phyloP scores from a whole-genome alignment of 2,329 filamentous ascomycete species.

The Diplodia seriata region DNA sequence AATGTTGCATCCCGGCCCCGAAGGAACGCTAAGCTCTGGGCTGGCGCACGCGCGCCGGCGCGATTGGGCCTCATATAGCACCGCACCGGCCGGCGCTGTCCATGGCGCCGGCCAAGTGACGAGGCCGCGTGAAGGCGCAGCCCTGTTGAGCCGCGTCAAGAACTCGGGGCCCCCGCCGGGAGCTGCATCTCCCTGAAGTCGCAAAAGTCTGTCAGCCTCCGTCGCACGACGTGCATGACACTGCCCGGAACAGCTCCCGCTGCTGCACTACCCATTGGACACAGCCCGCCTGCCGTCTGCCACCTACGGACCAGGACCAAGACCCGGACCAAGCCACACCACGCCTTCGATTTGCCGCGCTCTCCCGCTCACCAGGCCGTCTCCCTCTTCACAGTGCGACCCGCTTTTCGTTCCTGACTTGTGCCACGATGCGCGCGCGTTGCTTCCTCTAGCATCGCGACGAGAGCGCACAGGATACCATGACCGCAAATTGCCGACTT shows the following conservation, averaged over 20 bases:
- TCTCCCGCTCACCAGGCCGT: neutral
- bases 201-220: conserved; percentile 14
- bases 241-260: neutral
- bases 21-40: conserved; percentile 24
- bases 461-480: neutral
- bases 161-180: neutral
- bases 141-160: conserved; percentile 9
- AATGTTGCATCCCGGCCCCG: neutral
- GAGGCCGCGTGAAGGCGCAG: neutral
- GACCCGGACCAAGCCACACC: conserved; percentile 8
- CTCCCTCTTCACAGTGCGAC: neutral
- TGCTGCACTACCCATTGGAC: conserved; percentile 5
- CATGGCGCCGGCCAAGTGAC: neutral
- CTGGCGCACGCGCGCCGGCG: neutral
- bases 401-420: conserved; percentile 5
- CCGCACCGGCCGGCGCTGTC: conserved; percentile 7
- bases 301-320: neutral
- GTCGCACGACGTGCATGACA: conserved; percentile 11
- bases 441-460: neutral
- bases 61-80: conserved; percentile 17
- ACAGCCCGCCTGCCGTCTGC: neutral
- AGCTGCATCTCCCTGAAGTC: neutral
- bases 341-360: conserved; percentile 15
- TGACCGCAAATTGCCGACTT: conserved; percentile 4
- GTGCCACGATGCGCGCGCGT: conserved; percentile 18